A percentile compares a stretch with the other conserved stretches of the same genome.
Evolutionary conservation across 2,329 filamentous ascomycete species (phyloP).

Genomic region (Colletotrichum sp.): DNA sequence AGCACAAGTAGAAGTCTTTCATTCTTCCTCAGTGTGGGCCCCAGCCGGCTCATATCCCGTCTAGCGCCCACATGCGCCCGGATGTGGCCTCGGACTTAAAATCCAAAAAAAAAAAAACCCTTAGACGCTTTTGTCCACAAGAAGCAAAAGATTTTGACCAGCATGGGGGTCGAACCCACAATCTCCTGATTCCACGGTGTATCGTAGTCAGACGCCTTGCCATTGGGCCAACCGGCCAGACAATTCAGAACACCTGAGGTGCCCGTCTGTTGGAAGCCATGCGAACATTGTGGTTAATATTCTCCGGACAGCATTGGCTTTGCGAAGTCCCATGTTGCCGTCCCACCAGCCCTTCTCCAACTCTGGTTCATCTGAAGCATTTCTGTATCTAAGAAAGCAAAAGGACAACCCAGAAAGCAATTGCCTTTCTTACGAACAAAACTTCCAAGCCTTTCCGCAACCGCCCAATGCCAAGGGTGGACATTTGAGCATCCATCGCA

Average conservation of each 20-base stretch:
- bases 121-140: neutral
- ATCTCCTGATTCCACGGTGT: slow-evolving; percentile 20
- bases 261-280: neutral
- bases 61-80: too few relatives aligned
- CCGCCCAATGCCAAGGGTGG: neutral
- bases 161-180: slow-evolving; percentile 23
- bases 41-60: neutral
- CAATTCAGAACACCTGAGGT: neutral
- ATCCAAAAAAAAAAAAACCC: neutral
- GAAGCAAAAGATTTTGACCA: slow-evolving; percentile 1
- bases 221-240: slow-evolving; percentile 38
- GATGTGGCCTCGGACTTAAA: neutral
- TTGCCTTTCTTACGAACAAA: neutral
- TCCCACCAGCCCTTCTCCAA: neutral
- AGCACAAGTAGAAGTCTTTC: neutral
- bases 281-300: rapidly evolving
- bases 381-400: neutral
- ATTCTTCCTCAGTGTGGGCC: neutral
- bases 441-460: neutral
- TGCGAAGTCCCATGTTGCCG: neutral
- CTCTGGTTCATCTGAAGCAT: neutral
- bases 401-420: neutral
- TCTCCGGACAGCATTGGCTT: rapidly evolving
- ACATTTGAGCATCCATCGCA: neutral
- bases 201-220: slow-evolving; percentile 50